Evolutionary conservation across 148 eudicot species (phyloP), one percentile per base, ranked within the genome.

Genomic region (Amaranthus palmeri): DNA sequence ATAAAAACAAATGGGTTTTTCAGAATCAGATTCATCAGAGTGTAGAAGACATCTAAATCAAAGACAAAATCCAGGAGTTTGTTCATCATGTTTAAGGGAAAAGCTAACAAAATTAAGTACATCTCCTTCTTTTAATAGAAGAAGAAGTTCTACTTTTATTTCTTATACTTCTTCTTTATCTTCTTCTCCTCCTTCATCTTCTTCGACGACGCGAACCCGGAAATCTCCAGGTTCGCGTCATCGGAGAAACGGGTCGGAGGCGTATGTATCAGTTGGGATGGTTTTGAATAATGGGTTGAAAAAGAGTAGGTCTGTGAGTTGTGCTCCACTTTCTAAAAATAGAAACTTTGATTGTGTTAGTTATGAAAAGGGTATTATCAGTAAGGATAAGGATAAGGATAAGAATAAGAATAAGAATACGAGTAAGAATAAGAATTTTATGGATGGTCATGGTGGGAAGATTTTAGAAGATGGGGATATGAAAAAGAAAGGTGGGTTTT

Each of bases 401-500:
- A 43, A 6, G 52, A 53, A 65, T 43, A 25, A 43, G 6, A 59
- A 46, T n/a, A n/a, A n/a, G n/a, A n/a, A n/a, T n/a, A n/a, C n/a
- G n/a, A n/a, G n/a, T n/a, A n/a, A 14, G 12, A 25, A 36, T 2
- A 47, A 48, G 52, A 63, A 42, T 3, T 42, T 63, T 63, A 45
- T 7, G 8, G 51, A 45, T 47, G 65, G 73, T 45, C 25, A 41
- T 49, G 48, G 14, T 54, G 15, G 3, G 44, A 59, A 49, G 18
- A 68, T 54, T 0, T 70, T 65, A 4, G 9, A 67, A n/a, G 62
- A 59, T 9, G 63, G 56, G 10, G 65, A 15, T 45, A 51, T 43
- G 5, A 85, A 54, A 78, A 82, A 80, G 76, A 83, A 82, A 64
- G 71, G 70, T 76, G 89, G 92, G 70, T 86, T 88, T 59, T 85